Base-by-base conservation (phyloP, 768 basidiomycete species). In the Mycena crocata region DNA sequence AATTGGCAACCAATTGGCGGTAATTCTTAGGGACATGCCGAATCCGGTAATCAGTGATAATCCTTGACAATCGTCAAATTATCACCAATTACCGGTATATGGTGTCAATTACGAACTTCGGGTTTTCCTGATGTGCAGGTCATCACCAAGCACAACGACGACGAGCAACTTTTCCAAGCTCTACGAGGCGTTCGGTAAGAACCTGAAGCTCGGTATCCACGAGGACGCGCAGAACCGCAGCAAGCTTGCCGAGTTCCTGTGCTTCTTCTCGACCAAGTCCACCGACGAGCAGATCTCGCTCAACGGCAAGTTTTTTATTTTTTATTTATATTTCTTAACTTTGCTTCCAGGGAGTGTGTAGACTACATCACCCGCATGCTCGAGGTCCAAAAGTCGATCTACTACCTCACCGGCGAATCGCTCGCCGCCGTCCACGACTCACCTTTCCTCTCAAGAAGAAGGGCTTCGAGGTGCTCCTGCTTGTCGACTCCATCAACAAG, bases 361-460 rank as follows among this genome's bases (percentile, higher is more conserved):
- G 94, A 99, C 85, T 99, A 99, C 86, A 97, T 98, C 79, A 98
- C 96, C 58, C 97, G 97, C 74, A 98, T 98, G 96, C 97, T 96
- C 68, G 95, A 98, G 84, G 87, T 95, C 71, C 97, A 99, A 82
- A 98, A 98, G 82, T 93, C 95, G 72, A 95, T 99, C 81, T 99
- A 98, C 89, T 99, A 97, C 87, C 93, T 98, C 72, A 99, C 97
- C 59, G 97, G 97, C 80, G 97, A 99, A 86, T 97, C 95, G 7
- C 92, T 99, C 57, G 90, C 90, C 62, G 87, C 94, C 59, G 89
- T 92, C 73, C 90, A 87, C 76, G 95, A 99, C 80, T 98, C 97
- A 49, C 97, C 97, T n/a, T 99, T 99, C 96, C 91, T 99, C 91
- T 99, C 79, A 99, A 96, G 91, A 96, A 95, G 93, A 98, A 94